phyloP scores from a whole-genome alignment of 2,329 filamentous ascomycete genomes.

The Ramularia collo-cygni region DNA sequence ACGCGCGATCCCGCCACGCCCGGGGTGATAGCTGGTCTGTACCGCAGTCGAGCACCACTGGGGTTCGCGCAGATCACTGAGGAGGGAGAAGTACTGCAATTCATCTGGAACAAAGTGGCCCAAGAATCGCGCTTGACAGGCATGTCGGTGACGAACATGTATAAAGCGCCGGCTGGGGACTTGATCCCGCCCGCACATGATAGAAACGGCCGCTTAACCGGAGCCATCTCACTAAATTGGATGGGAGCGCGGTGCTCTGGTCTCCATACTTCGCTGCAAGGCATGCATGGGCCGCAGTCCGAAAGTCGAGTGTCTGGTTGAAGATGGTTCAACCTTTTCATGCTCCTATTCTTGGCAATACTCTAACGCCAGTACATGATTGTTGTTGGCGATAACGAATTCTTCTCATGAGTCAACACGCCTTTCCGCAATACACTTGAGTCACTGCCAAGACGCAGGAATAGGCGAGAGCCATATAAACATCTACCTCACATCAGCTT shows the following conservation, averaged over 20 bases:
- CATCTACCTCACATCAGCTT: too few species aligned
- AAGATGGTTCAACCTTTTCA: too few species aligned
- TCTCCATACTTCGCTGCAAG: too few species aligned
- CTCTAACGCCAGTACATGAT: too few species aligned
- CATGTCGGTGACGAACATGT: constrained; percentile 24
- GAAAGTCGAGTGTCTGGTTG: too few species aligned
- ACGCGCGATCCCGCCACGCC: constrained; percentile 65
- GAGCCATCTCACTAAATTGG: constrained; percentile 24
- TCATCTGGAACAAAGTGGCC: constrained; percentile 65
- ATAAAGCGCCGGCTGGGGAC: constrained; percentile 3
- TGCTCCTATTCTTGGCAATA: too few species aligned
- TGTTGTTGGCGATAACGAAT: too few species aligned
- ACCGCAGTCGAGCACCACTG: constrained; percentile 61
- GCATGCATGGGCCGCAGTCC: too few species aligned
- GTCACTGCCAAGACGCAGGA: too few species aligned
- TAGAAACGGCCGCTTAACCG: constrained; percentile 7
- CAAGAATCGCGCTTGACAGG: constrained; percentile 57
- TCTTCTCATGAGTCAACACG: too few species aligned
- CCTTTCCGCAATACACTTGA: too few species aligned
- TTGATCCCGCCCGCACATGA: neutral
- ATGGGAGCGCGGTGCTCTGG: constrained; percentile 20
- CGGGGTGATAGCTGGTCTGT: constrained; percentile 68
- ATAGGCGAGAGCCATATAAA: too few species aligned
- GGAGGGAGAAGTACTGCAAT: constrained; percentile 56
- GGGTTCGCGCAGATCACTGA: constrained; percentile 58